Base-by-base conservation (phyloP, 2,329 filamentous ascomycete species). In the Phialophora expanda region DNA sequence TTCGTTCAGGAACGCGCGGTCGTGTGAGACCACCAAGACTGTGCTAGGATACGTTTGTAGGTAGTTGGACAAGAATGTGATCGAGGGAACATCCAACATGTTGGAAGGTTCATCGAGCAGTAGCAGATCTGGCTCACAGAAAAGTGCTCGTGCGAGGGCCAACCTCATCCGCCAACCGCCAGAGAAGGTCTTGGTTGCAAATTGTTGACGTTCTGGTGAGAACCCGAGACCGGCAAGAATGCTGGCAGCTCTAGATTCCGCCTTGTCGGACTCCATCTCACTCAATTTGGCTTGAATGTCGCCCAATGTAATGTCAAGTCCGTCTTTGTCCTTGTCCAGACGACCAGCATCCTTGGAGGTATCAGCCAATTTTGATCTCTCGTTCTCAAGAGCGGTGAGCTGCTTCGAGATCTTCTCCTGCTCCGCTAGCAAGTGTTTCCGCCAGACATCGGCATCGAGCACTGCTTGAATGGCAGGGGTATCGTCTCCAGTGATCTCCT, bases 21-120 rank as follows among this genome's bases (percentile, higher is more conserved):
- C 95, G 90, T 99, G 95, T 78, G 92, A 97, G 70, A 99, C 95
- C 61, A 99, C 94, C 14, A 99, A 85, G 30, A 99, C 89, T 1
- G 95, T 98, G 79, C 92, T 97, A 46, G 94, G 94, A 76, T 99
- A 99, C 56, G 84, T 84, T 78, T 97, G 93, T 8, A 99, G 89
- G 76, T 99, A 99, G 75, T 93, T 94, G 56, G 94, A 91, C 77
- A 99, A 86, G 87, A 98, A 99, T 64, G 95, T 96, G 76, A 99
- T 98, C 26, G 95, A 98, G n/a, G 95, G 95, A 65, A 99, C 95
- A 81, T 98, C 95, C 92, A 99, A 93, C 94, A 98, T 98, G 88
- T 98, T 98, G 63, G 94, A 98, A 81, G 95, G 95, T 88, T 99
- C 95, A 83, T 99, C 95, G 73, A 99, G 92, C 77, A 99, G 86